These are phyloP conservation scores for Phytophthora pistaciae DNA, from an alignment of 352 stramenopile genomes.

Conservation along the genomic window DNA sequence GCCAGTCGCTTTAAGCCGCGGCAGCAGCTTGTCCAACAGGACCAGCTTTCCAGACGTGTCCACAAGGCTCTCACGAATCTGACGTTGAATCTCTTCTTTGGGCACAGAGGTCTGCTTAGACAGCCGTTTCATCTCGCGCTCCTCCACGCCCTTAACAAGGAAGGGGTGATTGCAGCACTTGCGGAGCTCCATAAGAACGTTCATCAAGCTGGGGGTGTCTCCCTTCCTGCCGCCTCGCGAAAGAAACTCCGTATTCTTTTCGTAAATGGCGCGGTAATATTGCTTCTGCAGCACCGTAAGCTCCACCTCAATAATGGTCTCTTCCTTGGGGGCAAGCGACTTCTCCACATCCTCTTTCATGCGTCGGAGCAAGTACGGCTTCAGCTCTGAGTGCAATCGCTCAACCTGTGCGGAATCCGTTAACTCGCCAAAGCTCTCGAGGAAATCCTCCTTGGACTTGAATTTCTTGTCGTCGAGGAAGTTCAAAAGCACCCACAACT, in stretches of 20 bases:
- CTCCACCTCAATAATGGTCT: slow-evolving; percentile 93
- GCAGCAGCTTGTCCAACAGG: slow-evolving; percentile 99
- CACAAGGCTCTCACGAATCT: slow-evolving; percentile 92
- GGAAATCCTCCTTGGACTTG: slow-evolving; percentile 93
- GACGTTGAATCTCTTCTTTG: slow-evolving; percentile 60
- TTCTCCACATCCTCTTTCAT: slow-evolving; percentile 94
- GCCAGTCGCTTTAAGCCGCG: slow-evolving; percentile 94
- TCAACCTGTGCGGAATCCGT: slow-evolving; percentile 88
- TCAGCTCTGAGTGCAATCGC: slow-evolving; percentile 88
- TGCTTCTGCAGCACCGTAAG: slow-evolving; percentile 92
- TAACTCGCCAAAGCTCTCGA: slow-evolving; percentile 96
- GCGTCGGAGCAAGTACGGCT: slow-evolving; percentile 84
- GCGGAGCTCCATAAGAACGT: slow-evolving; percentile 94
- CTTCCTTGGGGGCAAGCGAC: slow-evolving; percentile 88
- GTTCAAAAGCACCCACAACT: slow-evolving; percentile 99
- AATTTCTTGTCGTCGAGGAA: slow-evolving; percentile 98
- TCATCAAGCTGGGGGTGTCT: slow-evolving; percentile 89
- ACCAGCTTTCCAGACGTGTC: slow-evolving; percentile 98
- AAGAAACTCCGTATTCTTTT: slow-evolving; percentile 94
- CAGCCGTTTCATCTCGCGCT: slow-evolving; percentile 75
- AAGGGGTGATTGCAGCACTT: slow-evolving; percentile 97
- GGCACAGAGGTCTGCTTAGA: slow-evolving; percentile 60
- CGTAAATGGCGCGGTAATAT: slow-evolving; percentile 94
- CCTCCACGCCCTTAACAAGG: slow-evolving; percentile 91
- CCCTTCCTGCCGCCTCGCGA: slow-evolving; percentile 72